Percentiles rank a stretch among this genome's conserved stretches.
Evolutionary conservation across 2,329 filamentous ascomycete species (phyloP).

Genomic region (Nigrospora oryzae): DNA sequence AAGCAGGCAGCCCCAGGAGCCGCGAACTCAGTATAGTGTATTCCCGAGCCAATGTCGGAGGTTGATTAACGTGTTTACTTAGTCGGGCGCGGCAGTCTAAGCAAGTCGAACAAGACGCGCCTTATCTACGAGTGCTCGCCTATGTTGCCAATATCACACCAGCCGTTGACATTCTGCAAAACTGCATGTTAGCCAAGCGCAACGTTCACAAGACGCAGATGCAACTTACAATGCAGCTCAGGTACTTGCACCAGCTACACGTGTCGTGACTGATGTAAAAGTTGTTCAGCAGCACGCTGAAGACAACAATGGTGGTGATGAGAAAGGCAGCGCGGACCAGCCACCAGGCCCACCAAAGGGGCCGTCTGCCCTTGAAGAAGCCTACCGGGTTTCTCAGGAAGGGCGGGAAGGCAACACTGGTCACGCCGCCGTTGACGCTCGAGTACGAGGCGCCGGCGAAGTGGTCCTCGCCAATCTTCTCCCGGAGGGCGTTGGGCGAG

Average conservation of each 20-base stretch:
- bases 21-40: no score
- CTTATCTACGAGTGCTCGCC: neutral
- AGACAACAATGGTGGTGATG: conserved; percentile 72
- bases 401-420: conserved; percentile 36
- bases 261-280: conserved; percentile 74
- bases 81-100: no score
- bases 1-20: no score
- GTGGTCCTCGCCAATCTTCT: conserved; percentile 59
- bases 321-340: conserved; percentile 70
- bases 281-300: conserved; percentile 80
- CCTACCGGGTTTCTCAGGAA: conserved; percentile 57
- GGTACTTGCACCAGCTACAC: conserved; percentile 90
- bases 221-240: conserved; percentile 79
- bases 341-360: conserved; percentile 98
- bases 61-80: no score
- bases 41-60: no score
- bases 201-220: neutral
- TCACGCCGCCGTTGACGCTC: conserved; percentile 45
- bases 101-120: no score
- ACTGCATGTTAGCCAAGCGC: neutral
- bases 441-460: conserved; percentile 53
- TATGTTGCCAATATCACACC: conserved; percentile 21
- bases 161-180: conserved; percentile 18
- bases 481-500: conserved; percentile 72
- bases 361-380: conserved; percentile 89